phyloP scores from a whole-genome alignment of 768 basidiomycete species.

The button mushroom (Agaricus bisporus) region DNA sequence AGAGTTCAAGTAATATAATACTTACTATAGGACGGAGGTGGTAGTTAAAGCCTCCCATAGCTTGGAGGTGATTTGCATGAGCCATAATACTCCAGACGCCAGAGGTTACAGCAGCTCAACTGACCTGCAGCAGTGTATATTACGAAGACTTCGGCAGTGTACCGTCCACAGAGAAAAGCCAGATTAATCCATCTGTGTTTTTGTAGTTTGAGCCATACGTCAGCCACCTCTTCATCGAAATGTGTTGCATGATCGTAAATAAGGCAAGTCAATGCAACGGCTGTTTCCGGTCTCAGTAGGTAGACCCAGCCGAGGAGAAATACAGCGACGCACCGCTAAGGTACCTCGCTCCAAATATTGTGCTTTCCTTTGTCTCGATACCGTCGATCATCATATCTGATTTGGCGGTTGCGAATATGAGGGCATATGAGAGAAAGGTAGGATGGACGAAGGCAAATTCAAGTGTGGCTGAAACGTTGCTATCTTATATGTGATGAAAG shows the following conservation, averaged over 20 bases:
- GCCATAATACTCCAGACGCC: background rate
- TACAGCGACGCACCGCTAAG: background rate
- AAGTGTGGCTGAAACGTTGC: no score
- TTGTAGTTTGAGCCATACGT: conserved; percentile 1
- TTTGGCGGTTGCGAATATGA: no score
- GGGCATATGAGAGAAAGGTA: no score
- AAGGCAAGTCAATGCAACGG: background rate
- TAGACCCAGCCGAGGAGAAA: background rate
- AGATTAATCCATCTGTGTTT: background rate
- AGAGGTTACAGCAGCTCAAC: background rate
- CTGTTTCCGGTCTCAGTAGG: background rate
- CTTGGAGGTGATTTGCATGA: background rate
- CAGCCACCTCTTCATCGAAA: background rate
- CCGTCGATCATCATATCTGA: no score
- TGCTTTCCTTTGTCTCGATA: background rate
- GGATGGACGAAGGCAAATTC: no score
- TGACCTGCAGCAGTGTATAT: background rate
- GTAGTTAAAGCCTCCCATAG: background rate
- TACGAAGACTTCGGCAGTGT: background rate
- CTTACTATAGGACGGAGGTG: background rate
- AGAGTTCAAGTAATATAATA: no score
- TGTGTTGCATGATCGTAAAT: background rate
- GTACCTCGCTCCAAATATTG: background rate
- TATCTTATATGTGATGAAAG: no score
- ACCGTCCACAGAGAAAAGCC: background rate